Evolutionary conservation across 1,284 basidiomycete genomes (phyloP).

Genomic region (Pterula multifida): DNA sequence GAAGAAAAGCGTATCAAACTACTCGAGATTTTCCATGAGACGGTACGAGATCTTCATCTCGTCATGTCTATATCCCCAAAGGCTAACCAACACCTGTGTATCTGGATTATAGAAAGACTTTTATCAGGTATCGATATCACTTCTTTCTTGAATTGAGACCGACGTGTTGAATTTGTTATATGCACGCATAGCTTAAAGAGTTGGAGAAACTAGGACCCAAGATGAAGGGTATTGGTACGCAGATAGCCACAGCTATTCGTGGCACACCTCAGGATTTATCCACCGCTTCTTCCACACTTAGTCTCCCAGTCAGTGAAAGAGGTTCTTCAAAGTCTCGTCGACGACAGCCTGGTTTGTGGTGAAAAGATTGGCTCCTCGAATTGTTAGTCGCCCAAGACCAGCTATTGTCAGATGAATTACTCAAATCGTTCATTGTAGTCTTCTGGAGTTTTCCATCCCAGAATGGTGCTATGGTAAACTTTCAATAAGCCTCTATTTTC

Average conservation of each 20-base stretch:
- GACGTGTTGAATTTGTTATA: neutral
- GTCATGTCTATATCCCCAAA: no score
- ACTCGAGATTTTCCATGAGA: constrained; percentile 84
- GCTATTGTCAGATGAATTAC: constrained; percentile 6
- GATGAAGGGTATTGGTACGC: constrained; percentile 75
- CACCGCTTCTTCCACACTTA: no score
- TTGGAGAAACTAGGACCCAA: constrained; percentile 78
- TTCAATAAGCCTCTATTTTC: neutral
- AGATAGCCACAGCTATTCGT: no score
- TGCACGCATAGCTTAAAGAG: constrained; percentile 58
- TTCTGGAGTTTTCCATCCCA: constrained; percentile 91
- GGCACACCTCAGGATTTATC: no score
- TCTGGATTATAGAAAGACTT: constrained; percentile 60
- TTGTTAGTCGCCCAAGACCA: constrained; percentile 37
- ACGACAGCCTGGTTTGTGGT: constrained; percentile 69
- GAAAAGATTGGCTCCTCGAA: constrained; percentile 91
- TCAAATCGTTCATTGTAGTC: constrained; percentile 31
- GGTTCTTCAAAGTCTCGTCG: constrained; percentile 71
- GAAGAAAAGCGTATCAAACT: constrained; percentile 75
- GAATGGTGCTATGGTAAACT: constrained; percentile 58
- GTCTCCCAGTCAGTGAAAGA: constrained; percentile 85
- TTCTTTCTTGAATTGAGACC: constrained; percentile 6
- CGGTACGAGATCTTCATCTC: constrained; percentile 30
- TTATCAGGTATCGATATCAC: constrained; percentile 42
- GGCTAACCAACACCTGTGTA: neutral